phyloP scores from a whole-genome alignment of 2,329 filamentous ascomycete species.

The Colletotrichum liriopes region DNA sequence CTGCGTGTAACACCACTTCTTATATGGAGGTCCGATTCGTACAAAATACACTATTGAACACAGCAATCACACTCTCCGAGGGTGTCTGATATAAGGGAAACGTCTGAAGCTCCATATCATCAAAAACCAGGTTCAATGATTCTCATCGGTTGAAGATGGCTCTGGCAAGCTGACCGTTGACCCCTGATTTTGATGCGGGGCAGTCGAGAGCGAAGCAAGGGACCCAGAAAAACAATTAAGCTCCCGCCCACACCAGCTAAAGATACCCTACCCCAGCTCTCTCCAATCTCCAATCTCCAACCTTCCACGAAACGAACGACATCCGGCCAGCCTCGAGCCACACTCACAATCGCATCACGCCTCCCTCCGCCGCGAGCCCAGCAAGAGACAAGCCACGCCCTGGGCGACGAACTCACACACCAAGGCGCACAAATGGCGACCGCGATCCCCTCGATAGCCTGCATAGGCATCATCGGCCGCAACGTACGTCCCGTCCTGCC shows the following conservation, averaged over 20 bases:
- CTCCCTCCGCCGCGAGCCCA: background rate
- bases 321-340: conserved; percentile 5
- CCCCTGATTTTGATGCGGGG: conserved; percentile 30
- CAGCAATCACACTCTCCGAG: background rate
- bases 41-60: conserved; percentile 3
- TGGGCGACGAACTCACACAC: background rate
- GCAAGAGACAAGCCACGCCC: background rate
- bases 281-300: conserved; percentile 33
- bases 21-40: background rate
- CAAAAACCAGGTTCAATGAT: background rate
- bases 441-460: conserved; percentile 86
- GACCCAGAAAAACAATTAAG: conserved; percentile 39
- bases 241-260: conserved; percentile 34
- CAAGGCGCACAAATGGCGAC: conserved; percentile 65
- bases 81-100: background rate
- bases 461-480: conserved; percentile 93
- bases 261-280: conserved; percentile 30
- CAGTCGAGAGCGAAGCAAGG: background rate
- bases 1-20: conserved; percentile 12
- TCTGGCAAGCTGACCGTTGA: background rate
- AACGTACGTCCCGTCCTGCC: conserved; percentile 72
- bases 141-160: background rate
- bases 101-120: background rate
- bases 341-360: background rate
- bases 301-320: conserved; percentile 7